Base-by-base conservation (phyloP, 1,139 yeast species). In the Pichiaceae sp. region DNA sequence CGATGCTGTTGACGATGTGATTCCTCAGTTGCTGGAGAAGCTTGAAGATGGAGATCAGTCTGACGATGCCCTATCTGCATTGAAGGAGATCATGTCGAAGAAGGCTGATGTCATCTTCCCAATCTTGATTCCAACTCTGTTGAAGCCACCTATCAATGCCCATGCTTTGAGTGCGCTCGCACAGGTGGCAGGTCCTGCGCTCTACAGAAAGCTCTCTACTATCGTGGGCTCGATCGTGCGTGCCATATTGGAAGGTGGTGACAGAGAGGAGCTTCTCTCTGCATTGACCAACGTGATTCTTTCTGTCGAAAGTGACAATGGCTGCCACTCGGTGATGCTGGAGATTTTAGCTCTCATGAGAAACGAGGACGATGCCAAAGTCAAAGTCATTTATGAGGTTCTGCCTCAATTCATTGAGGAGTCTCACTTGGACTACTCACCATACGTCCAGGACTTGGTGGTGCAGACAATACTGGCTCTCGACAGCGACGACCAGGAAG, bases 61-160 rank as follows among this genome's bases (percentile, higher is more conserved):
- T 1, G 89, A 77, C 38, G 73, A 78, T 53, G 96, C 98, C 0
- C 70, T 91, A 46, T 69, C 80, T 40, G 98, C 98, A 3, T 69
- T 93, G 48, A 80, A 83, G 61, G 97, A 87, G 56, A 82, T 91
- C 50, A 86, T 93, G 95, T 75, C 93, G 4, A 79, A 89, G 11
- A 84, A 86, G 57, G 74, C 96, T 5, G 94, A 86, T 43, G 78
- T 84, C 2, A 85, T 91, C 42, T 87, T 93, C 89, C 97, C 98
- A 39, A 82, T 86, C 38, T 72, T 91, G 56, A 72, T 91, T 42
- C 97, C 98, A 36, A 75, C 95, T 0, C 69, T 93, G 54, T 68
- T 89, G 53, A 58, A 78, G 8, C 79, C 89, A 8, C 96, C 96
- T 8, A 77, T 91, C 44, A 87, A 89, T 61, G 95, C 96, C 17